Percentiles rank a stretch among this genome's conserved stretches.
These are phyloP conservation scores for Penicillium vulpinum DNA, from an alignment of 2,329 filamentous ascomycete species.

Conservation along the genomic window DNA sequence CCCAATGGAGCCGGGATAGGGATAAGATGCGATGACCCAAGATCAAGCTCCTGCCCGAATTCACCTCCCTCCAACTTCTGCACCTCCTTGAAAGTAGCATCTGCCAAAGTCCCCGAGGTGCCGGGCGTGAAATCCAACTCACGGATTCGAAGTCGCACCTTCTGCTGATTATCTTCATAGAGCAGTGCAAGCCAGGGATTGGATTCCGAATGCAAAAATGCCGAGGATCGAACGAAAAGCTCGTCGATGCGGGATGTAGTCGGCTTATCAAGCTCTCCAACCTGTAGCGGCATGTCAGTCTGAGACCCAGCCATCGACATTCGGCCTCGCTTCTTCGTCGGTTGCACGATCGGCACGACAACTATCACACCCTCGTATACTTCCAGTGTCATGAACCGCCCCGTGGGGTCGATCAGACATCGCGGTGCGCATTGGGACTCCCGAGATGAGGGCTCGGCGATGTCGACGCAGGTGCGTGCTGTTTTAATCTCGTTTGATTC, in stretches of 20 bases:
- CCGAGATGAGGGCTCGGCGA: conserved; percentile 62
- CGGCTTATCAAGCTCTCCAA: conserved; percentile 62
- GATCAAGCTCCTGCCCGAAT: conserved; percentile 56
- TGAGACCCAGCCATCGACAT: conserved; percentile 25
- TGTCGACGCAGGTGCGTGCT: conserved; percentile 59
- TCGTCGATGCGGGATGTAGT: conserved; percentile 65
- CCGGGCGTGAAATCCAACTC: conserved; percentile 55
- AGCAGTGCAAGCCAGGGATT: conserved; percentile 64
- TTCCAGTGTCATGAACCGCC: conserved; percentile 66
- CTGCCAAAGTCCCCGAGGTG: conserved; percentile 47
- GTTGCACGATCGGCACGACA: conserved; percentile 61
- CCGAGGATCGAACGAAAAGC: conserved; percentile 64
- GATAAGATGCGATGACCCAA: conserved; percentile 63
- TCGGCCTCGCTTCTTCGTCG: conserved; percentile 47
- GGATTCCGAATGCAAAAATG: conserved; percentile 60
- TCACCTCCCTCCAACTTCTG: conserved; percentile 33
- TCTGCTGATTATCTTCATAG: conserved; percentile 63
- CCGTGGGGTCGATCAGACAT: conserved; percentile 79
- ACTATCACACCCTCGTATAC: conserved; percentile 69
- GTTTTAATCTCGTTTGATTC: conserved; percentile 55
- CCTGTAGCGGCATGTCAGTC: conserved; percentile 35
- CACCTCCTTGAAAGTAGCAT: conserved; percentile 56
- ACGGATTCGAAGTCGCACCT: conserved; percentile 56
- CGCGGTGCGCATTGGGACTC: conserved; percentile 81
- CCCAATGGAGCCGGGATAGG: conserved; percentile 61